Conservation (phyloP, 202 grass and related monocot genomes). For the Digitaria exilis region DNA sequence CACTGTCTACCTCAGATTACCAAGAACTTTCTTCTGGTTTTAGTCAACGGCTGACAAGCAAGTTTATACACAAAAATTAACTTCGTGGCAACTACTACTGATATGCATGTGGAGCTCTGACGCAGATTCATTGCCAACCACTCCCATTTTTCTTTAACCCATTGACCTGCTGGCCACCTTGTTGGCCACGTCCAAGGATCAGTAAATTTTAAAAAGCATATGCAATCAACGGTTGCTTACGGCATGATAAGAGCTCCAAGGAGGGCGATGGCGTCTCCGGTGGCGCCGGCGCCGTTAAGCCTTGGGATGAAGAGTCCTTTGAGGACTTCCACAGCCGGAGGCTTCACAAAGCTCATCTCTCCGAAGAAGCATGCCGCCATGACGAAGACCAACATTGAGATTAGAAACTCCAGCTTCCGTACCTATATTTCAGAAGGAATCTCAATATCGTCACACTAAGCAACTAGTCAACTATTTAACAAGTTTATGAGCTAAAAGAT, state of each 20-base stretch:
- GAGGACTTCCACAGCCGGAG: slow-evolving; percentile 65
- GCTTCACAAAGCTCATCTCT: slow-evolving; percentile 80
- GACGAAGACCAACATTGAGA: slow-evolving; percentile 68
- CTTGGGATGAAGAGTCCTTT: slow-evolving; percentile 84
- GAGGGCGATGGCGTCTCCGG: slow-evolving; percentile 82
- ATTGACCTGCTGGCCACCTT: background rate
- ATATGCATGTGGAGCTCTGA: slow-evolving; percentile 7
- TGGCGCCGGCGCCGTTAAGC: slow-evolving; percentile 63
- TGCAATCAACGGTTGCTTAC: slow-evolving; percentile 42
- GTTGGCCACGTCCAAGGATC: background rate
- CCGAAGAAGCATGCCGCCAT: slow-evolving; percentile 87
- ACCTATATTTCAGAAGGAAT: slow-evolving; percentile 31
- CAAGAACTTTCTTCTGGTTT: background rate
- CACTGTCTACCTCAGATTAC: background rate
- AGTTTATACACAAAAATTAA: background rate
- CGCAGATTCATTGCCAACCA: background rate
- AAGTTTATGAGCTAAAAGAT: background rate
- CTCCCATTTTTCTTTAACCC: background rate
- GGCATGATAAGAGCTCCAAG: slow-evolving; percentile 96
- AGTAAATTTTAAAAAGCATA: background rate
- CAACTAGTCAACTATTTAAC: background rate
- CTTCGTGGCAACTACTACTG: background rate
- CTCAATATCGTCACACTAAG: background rate
- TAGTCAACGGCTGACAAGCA: background rate
- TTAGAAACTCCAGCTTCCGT: slow-evolving; percentile 75